Base-by-base conservation (phyloP, 805 yeast genomes). In the Yarrowia alimentaria region DNA sequence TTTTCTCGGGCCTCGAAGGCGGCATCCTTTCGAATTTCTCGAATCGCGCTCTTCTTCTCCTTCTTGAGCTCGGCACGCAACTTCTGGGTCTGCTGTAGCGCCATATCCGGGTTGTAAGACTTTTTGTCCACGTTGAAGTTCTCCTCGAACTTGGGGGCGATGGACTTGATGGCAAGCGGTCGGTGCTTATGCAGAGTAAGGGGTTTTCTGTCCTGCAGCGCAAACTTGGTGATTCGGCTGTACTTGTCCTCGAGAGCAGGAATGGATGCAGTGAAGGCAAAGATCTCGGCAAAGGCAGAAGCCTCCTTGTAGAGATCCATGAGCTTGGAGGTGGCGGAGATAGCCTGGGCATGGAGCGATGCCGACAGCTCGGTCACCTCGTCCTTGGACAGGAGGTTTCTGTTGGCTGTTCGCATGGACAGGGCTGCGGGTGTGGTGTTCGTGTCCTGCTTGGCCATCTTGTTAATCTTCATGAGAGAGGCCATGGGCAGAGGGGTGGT, bases 81-180 rank as follows among this genome's bases (percentile, higher is more conserved):
- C 74, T 93, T 93, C 64, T 75, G 76, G 59, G 86, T 69, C 67
- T 93, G 98, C 58, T 81, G 86, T 67, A 93, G 77, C 54, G 83
- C 81, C 58, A 81, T 75, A 64, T 90, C 85, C 48, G 84, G 77
- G 65, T 91, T 96, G 66, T 88, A 85, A 7, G 94, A 85, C 70
- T 86, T 90, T 78, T 81, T 86, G 64, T 88, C 96, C 52, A 96
- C 96, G 70, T 90, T 91, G 78, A 83, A 93, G 73, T 89, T 88
- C 62, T 88, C 98, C 69, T 91, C 97, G 65, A 84, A 93, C 68
- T 85, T 82, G 57, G 99, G 99, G 28, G 89, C 84, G 61, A 77
- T 77, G 2, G 95, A 77, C 31, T 89, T 82, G 61, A 93, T 85
- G 3, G 96, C 85, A 52, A 93, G 64, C 18, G 95, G 88, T 61